Percentiles rank a stretch among this genome's conserved stretches.
Conservation (phyloP, 345 rosid genomes). For the Gossypium longicalyx region DNA sequence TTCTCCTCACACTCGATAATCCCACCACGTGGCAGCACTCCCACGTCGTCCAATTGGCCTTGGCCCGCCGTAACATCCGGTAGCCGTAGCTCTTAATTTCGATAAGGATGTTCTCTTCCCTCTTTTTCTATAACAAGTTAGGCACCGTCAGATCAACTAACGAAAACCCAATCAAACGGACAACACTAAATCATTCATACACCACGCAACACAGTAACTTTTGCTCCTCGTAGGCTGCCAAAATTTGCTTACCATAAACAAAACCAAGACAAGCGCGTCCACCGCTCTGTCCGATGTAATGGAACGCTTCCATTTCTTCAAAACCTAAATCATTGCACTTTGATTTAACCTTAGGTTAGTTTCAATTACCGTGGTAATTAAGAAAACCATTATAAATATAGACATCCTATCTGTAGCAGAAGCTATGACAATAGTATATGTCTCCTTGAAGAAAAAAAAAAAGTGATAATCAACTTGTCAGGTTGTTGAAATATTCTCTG, state of each 20-base stretch:
- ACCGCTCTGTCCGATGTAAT: not conserved
- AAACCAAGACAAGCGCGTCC: not conserved
- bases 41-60: conserved; percentile 8
- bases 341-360: not conserved
- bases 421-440: not conserved
- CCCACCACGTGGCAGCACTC: conserved; percentile 24
- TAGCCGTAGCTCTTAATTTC: not conserved
- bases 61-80: conserved; percentile 9
- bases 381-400: conserved; percentile 3
- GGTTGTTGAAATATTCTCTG: not conserved
- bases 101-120: not conserved
- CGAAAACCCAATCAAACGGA: not conserved
- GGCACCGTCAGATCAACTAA: not conserved
- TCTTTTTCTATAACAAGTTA: not conserved
- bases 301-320: not conserved
- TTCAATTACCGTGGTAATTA: not conserved
- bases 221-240: not conserved
- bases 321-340: too few relatives aligned
- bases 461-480: not conserved
- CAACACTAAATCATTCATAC: not conserved
- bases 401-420: not conserved
- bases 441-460: not conserved
- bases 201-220: not conserved
- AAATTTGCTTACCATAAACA: not conserved
- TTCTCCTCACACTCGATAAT: not conserved